These are phyloP conservation scores for Hymenoscyphus repandus DNA, from an alignment of 2,329 filamentous ascomycete genomes.

Conservation along the genomic window DNA sequence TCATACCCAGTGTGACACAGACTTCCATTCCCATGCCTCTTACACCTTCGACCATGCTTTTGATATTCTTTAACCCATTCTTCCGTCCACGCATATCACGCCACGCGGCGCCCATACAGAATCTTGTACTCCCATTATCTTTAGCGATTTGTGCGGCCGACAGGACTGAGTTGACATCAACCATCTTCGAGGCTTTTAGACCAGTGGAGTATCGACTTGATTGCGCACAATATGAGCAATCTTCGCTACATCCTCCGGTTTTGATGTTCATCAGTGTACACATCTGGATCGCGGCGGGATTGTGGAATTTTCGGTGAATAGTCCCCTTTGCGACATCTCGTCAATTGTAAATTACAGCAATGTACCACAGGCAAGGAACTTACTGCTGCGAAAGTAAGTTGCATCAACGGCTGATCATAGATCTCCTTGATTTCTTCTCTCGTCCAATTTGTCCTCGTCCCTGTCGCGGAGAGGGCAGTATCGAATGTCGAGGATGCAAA, in stretches of 20 bases:
- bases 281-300: slow-evolving; percentile 78
- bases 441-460: slow-evolving; percentile 70
- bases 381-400: slow-evolving; percentile 71
- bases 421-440: slow-evolving; percentile 75
- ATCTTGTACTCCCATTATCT: slow-evolving; percentile 79
- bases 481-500: slow-evolving; percentile 19
- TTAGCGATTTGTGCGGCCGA: slow-evolving; percentile 72
- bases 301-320: slow-evolving; percentile 80
- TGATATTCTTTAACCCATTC: slow-evolving; percentile 76
- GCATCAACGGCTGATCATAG: slow-evolving; percentile 76
- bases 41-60: slow-evolving; percentile 79
- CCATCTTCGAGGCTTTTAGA: slow-evolving; percentile 73
- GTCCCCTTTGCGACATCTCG: slow-evolving; percentile 47
- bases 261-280: slow-evolving; percentile 98
- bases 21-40: slow-evolving; percentile 80
- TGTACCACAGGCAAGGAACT: slow-evolving; percentile 28
- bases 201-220: slow-evolving; percentile 75
- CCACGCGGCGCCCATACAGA: slow-evolving; percentile 96
- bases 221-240: slow-evolving; percentile 89
- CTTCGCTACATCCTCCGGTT: slow-evolving; percentile 85
- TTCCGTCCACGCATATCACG: slow-evolving; percentile 89
- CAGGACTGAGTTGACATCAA: slow-evolving; percentile 74
- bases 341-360: slow-evolving; percentile 10
- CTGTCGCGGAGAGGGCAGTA: slow-evolving; percentile 52
- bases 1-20: slow-evolving; percentile 93